Base-by-base conservation (phyloP, 352 stramenopile species). In the Elongisporangium prolatum region DNA sequence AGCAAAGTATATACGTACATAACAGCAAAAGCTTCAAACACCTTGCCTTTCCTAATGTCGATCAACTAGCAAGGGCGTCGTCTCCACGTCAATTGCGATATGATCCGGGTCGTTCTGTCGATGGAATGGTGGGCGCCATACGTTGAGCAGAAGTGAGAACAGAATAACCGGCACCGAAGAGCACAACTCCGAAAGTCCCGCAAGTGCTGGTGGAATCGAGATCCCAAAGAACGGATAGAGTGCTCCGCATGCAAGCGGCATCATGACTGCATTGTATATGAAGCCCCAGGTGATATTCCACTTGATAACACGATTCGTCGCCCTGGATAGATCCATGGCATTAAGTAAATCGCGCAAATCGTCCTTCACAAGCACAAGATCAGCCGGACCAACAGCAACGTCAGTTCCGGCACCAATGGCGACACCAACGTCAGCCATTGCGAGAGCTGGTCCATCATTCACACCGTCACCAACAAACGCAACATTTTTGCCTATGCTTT, bases 141-240 rank as follows among this genome's bases (percentile, higher is more conserved):
- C 56, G 56, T 85, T 86, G 50, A 93, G 77, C 50, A 90, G 57
- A 24, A 90, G 68, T 44, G 78, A 90, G 59, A 90, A 90, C 13
- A 89, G 62, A 18, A 93, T 84, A 55, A 93, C 83, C 1, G 83
- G 82, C n/a, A 93, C 81, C 5, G 81, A 89, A 47, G 77, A 89
- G 8, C 91, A 57, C 34, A 90, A 58, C 56, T 91, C 82, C 18
- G 81, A 90, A 21, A 93, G 68, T 11, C 83, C 83, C 24, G 83
- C 83, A 3, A 93, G 59, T 11, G 80, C 74, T 10, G 84, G 81
- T 16, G 84, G 79, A n/a, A 93, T 80, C 57, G 65, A 71, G 53
- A 93, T 61, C 1, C 77, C 75, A 5, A 83, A 58, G 40, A 79
- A 68, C 52, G 65, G 69, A 56, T 90, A 93, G 58, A 93, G 60